Percentiles rank a stretch among this genome's conserved stretches.
Evolutionary conservation across 805 yeast genomes (phyloP).

Genomic region (Sugiyamaella marilandica): DNA sequence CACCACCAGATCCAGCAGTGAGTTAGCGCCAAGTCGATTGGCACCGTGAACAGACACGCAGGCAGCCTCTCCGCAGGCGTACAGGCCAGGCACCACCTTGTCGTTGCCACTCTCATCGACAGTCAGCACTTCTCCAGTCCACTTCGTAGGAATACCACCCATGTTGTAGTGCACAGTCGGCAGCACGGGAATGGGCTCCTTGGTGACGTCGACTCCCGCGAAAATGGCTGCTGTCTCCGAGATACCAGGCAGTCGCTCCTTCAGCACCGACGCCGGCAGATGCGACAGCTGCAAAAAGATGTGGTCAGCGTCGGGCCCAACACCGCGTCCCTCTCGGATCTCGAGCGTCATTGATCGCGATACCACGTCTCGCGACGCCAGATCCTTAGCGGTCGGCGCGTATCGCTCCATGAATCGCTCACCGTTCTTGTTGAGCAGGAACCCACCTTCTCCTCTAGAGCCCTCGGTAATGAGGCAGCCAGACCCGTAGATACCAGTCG

Average conservation of each 20-base stretch:
- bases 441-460: constrained; percentile 99
- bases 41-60: constrained; percentile 99
- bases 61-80: constrained; percentile 98
- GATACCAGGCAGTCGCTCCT: constrained; percentile 98
- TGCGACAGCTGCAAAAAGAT: constrained; percentile 91
- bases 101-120: constrained; percentile 84
- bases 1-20: constrained; percentile 91
- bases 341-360: constrained; percentile 98
- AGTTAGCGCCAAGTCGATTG: constrained; percentile 98
- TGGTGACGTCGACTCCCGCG: constrained; percentile 99
- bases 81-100: constrained; percentile 83
- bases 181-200: constrained; percentile 96
- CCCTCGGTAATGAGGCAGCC: constrained; percentile 99
- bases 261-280: constrained; percentile 83
- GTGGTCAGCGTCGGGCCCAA: constrained; percentile 94
- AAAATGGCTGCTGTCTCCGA: constrained; percentile 97
- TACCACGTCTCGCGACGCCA: constrained; percentile 97
- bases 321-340: constrained; percentile 98
- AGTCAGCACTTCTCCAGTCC: constrained; percentile 91
- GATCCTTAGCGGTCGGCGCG: constrained; percentile 97
- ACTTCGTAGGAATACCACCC: constrained; percentile 99
- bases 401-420: constrained; percentile 99
- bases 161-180: constrained; percentile 99
- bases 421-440: constrained; percentile 92
- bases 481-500: constrained; percentile 98